Base-by-base conservation (phyloP, 805 yeast species). In the Metschnikowia amazonensis region DNA sequence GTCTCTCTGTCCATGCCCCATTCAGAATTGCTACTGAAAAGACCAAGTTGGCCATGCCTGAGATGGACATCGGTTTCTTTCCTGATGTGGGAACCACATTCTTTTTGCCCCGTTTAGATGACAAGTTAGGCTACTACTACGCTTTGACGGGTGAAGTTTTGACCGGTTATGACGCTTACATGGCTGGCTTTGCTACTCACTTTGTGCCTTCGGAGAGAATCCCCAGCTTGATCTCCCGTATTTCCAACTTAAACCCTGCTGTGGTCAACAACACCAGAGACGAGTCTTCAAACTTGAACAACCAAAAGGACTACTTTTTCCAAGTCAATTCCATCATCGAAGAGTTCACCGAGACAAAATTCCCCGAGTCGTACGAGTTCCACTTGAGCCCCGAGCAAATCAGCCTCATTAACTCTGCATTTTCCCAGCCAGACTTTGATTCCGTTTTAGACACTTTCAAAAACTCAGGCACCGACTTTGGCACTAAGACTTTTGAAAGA, bases 11-110 rank as follows among this genome's bases (percentile, higher is more conserved):
- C 34, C 98, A 94, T 66, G 84, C 88, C 10, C 92, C 97, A 3
- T 92, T 92, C 74, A 80, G 98, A 60, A 71, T 94, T 31, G 95
- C 95, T n/a, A 86, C 96, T 34, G 97, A 92, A 58, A 77, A 79
- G 57, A 90, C 98, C 9, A 77, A 83, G 62, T 78, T 89, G 69
- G 96, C 98, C 50, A 94, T 94, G 99, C 98, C 99, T 7, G 98
- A 94, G 67, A 86, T 95, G 75, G 89, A 87, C 59, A 94, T 94
- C 63, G 99, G 99, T 1, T 88, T 89, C 65, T 86, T 88, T 68
- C 95, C 96, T 17, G 99, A 94, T 65, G 98, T 94, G 10, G 99
- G 97, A 36, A 84, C 95, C 30, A 81, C 95, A 9, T 92, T 88
- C 67, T 90, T 89, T 67, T 71, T 94, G 56, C 89, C 96, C 28